Evolutionary conservation across 805 yeast species (phyloP), one percentile per base, ranked within the genome.

Genomic region (Spathaspora gorwiae): DNA sequence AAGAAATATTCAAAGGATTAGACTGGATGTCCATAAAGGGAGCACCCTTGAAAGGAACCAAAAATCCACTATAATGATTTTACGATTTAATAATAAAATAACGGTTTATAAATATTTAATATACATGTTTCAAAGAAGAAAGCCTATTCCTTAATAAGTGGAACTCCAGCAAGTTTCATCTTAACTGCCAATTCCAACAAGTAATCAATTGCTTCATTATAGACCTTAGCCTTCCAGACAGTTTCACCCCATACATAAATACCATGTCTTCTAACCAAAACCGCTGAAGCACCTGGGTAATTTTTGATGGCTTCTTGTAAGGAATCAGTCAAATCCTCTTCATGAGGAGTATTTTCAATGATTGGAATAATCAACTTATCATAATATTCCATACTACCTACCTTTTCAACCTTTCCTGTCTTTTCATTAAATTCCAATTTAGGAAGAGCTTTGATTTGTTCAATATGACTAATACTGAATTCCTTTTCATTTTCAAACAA

Each of bases 171-270:
- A 54, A 76, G 79, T 52, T 79, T 78, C 96, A 90, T 87, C 59
- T 85, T 85, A 33, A 90, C 78, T 1, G 94, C 96, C 52, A 90
- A 64, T 51, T 87, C 96, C 56, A 92, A 70, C 50, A 92, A 66
- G 60, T 90, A 92, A 58, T 92, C 97, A 48, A 92, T 80, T 13
- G 97, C 95, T 65, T 92, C 98, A 60, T 90, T 90, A 62, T 86
- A 85, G 11, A 92, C 78, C 65, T 92, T 92, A 40, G 97, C 97
- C 65, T 90, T 89, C 87, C 95, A 86, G 10, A 88, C 87, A 26
- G 77, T 80, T 54, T 84, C 88, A 24, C 97, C 97, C 97, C 97
- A 92, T n/a, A 90, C 96, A 60, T 84, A 92, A 38, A 92, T 83
- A 0, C 98, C 98, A 59, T 92, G 98, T 57, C 97, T 75, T 64